These are phyloP conservation scores for Melaleuca quinquenervia DNA, from an alignment of 345 rosid genomes.

Conservation along the genomic window DNA sequence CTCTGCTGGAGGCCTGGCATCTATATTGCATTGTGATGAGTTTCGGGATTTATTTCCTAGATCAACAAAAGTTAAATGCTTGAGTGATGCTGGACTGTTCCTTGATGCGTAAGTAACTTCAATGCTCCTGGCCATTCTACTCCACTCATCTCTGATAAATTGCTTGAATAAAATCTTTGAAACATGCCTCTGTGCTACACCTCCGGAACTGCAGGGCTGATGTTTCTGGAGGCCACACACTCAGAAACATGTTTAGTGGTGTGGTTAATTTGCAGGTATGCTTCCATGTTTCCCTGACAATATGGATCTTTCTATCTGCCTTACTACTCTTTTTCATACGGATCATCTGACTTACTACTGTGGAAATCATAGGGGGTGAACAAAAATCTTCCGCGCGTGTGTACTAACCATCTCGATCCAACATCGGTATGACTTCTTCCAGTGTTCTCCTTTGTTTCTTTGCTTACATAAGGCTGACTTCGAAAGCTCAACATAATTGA, in stretches of 20 bases:
- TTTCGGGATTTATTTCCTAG: constrained; percentile 56
- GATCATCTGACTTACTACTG: neutral
- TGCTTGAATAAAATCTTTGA: neutral
- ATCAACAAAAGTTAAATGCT: constrained; percentile 71
- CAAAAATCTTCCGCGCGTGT: constrained; percentile 47
- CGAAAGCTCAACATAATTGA: neutral
- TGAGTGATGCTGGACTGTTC: constrained; percentile 96
- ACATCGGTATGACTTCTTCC: constrained; percentile 46
- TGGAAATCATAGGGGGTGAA: constrained; percentile 35
- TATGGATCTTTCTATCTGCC: neutral
- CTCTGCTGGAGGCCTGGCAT: constrained; percentile 94
- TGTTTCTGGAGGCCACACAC: constrained; percentile 72
- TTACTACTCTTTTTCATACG: neutral
- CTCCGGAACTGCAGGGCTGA: constrained; percentile 39
- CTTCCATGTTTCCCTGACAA: neutral
- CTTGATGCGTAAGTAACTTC: constrained; percentile 58
- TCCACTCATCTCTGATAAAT: neutral
- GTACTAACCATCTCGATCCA: constrained; percentile 78
- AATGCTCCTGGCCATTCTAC: neutral
- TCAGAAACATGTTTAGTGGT: constrained; percentile 64
- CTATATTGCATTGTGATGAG: constrained; percentile 84
- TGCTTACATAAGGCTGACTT: neutral
- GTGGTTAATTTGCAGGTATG: constrained; percentile 77
- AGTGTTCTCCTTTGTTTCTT: neutral
- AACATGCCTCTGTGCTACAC: neutral